phyloP scores from a whole-genome alignment of 1,284 basidiomycete species.

The Puccinia brachypodii region DNA sequence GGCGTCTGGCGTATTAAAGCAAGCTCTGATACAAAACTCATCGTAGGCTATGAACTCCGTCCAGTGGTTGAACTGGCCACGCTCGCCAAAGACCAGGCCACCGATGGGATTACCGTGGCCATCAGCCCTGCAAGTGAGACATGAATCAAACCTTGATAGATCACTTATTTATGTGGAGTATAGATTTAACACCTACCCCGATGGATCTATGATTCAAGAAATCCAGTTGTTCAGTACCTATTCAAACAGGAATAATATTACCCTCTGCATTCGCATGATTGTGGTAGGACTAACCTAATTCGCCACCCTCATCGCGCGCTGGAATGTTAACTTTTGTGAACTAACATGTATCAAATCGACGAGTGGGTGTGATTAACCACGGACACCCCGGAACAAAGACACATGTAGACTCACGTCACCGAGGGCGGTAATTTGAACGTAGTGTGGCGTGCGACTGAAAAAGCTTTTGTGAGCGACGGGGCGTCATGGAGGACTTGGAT shows the following conservation, averaged over 20 bases:
- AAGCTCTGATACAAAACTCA: slow-evolving; percentile 40
- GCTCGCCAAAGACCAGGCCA: slow-evolving; percentile 37
- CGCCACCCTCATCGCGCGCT: slow-evolving; percentile 25
- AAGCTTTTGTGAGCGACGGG: neutral
- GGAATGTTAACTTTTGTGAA: slow-evolving; percentile 46
- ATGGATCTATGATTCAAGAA: slow-evolving; percentile 7
- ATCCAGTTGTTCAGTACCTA: neutral
- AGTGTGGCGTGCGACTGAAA: slow-evolving; percentile 35
- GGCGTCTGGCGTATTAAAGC: slow-evolving; percentile 13
- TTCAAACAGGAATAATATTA: no score
- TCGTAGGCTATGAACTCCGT: slow-evolving; percentile 40
- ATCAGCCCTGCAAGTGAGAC: slow-evolving; percentile 11
- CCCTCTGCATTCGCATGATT: no score
- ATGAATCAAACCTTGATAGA: neutral
- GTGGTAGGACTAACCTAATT: slow-evolving; percentile 41
- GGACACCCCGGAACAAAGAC: no score
- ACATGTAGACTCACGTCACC: slow-evolving; percentile 17
- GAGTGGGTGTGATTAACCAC: no score
- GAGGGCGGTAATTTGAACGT: slow-evolving; percentile 41
- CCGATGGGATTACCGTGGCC: slow-evolving; percentile 42
- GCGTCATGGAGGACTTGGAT: neutral
- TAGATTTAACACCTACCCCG: slow-evolving; percentile 22
- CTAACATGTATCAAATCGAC: no score
- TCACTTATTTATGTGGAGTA: neutral
- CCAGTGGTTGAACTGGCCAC: slow-evolving; percentile 40